Percentiles rank a stretch among this genome's conserved stretches.
phyloP scores from a whole-genome alignment of 148 eudicot species.

The Vaccinium myrtillus region DNA sequence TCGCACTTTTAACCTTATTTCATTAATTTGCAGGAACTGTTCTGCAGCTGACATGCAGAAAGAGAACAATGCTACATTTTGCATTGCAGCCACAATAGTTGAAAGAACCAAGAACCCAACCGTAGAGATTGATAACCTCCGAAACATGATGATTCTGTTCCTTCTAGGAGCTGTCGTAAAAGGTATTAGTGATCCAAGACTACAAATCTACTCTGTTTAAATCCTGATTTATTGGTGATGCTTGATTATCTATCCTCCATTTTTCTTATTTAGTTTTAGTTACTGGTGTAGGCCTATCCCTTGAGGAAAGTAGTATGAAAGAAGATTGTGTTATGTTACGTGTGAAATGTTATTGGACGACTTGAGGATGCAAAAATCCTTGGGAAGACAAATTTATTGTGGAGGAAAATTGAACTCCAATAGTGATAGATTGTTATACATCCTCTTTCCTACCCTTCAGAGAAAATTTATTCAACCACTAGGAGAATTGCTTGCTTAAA shows the following conservation, averaged over 20 bases:
- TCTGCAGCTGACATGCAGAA: conserved; percentile 31
- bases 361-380: background rate
- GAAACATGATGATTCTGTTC: conserved; percentile 56
- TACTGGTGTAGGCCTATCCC: background rate
- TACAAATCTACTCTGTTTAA: background rate
- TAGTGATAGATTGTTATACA: background rate
- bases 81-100: conserved; percentile 52
- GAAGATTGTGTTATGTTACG: background rate
- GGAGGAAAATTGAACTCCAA: background rate
- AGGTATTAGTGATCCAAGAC: conserved; percentile 37
- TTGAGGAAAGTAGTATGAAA: background rate
- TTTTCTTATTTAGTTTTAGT: background rate
- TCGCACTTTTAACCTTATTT: conserved; percentile 15
- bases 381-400: background rate
- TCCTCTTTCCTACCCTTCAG: conserved; percentile 1
- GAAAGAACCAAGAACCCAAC: conserved; percentile 34
- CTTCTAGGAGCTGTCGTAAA: conserved; percentile 63
- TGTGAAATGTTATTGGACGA: background rate
- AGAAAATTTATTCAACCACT: conserved; percentile 11
- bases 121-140: conserved; percentile 42
- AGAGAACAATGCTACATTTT: conserved; percentile 33
- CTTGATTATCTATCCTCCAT: background rate
- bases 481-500: background rate
- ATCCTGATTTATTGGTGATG: background rate
- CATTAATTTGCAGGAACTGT: conserved; percentile 45